phyloP scores from a whole-genome alignment of 2,329 filamentous ascomycete genomes.

The Colletotrichum echinochloae region DNA sequence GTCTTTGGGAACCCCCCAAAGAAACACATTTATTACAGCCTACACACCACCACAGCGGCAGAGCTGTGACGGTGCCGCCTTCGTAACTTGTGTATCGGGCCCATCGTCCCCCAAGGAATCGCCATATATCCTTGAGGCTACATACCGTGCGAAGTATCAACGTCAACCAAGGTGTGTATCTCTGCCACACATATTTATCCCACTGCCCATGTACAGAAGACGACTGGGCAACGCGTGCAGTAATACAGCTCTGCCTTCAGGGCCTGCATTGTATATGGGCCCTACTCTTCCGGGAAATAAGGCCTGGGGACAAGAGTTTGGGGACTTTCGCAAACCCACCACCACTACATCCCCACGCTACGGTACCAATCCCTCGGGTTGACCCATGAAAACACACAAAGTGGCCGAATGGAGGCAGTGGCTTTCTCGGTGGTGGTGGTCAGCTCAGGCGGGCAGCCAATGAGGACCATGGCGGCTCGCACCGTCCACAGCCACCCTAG shows the following conservation, averaged over 20 bases:
- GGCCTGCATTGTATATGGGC: no score
- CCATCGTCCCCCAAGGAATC: no score
- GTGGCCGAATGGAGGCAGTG: not conserved
- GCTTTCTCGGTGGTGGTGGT: not conserved
- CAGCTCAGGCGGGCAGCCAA: not conserved
- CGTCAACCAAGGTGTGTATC: not conserved
- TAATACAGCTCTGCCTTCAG: not conserved
- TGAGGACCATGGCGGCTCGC: not conserved
- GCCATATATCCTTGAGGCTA: not conserved
- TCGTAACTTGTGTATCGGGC: not conserved
- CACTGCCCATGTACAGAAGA: not conserved
- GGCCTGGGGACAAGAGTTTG: not conserved
- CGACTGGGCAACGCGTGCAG: not conserved
- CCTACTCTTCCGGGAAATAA: not conserved
- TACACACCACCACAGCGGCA: not conserved
- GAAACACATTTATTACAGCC: no score
- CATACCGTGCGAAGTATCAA: not conserved
- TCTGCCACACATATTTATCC: not conserved
- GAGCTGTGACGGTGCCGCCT: not conserved
- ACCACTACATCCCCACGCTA: not conserved
- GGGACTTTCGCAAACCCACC: not conserved
- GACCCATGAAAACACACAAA: not conserved
- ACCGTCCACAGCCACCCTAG: not conserved
- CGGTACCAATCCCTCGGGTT: not conserved
- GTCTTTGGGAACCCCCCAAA: not conserved